A percentile compares a stretch with the other conserved stretches of the same genome.
These are phyloP conservation scores for Alloascoidea hylecoeti DNA, from an alignment of 805 yeast genomes.

Conservation along the genomic window DNA sequence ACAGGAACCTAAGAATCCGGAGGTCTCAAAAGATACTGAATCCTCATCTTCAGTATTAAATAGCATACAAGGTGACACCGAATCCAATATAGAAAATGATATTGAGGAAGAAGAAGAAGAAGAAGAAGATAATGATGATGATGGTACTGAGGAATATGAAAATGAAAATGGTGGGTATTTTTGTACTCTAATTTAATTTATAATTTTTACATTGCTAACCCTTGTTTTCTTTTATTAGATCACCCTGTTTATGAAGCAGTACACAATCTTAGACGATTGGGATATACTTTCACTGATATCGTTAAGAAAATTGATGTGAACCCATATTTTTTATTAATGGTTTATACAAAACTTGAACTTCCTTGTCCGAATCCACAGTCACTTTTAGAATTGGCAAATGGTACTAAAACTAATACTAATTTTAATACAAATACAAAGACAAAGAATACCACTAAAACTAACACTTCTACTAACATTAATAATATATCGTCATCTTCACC, in stretches of 20 bases:
- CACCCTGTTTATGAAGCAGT: constrained; percentile 8
- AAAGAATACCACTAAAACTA: constrained; percentile 3
- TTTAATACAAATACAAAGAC: too few relatives aligned
- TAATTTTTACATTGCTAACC: too few relatives aligned
- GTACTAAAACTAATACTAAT: too few relatives aligned
- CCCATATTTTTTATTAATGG: constrained; percentile 5
- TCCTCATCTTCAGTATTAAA: background rate
- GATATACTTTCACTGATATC: constrained; percentile 14
- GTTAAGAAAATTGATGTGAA: constrained; percentile 7
- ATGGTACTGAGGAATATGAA: background rate
- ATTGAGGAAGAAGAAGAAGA: too few relatives aligned
- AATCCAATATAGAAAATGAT: background rate
- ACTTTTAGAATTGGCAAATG: too few relatives aligned
- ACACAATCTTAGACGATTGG: constrained; percentile 11
- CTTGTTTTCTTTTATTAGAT: background rate
- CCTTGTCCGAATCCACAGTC: constrained; percentile 5
- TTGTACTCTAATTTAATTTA: background rate
- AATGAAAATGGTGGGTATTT: background rate
- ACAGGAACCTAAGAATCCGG: too few relatives aligned
- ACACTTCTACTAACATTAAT: constrained; percentile 1
- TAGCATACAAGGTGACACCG: background rate
- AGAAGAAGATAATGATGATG: background rate
- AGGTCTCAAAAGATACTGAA: too few relatives aligned
- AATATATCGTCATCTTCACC: constrained; percentile 1
- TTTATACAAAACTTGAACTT: constrained; percentile 7